Evolutionary conservation across 768 basidiomycete species (phyloP), one percentile per base, ranked within the genome.

Genomic region (Kwoniella sp.): DNA sequence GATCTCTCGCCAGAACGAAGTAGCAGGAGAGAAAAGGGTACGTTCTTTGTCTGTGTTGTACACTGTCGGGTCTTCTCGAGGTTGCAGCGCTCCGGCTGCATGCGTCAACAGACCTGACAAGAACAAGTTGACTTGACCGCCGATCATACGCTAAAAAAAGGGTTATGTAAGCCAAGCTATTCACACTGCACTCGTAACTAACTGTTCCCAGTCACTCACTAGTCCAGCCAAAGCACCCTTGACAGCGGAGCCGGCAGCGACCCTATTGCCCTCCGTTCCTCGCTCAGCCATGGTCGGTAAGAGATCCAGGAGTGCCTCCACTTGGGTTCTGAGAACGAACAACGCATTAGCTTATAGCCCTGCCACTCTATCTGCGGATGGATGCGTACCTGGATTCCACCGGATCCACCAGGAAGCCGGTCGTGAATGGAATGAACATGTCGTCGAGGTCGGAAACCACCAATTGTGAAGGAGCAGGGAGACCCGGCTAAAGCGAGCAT

Each of bases 391-490:
- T 85, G 52, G 87, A 88, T 65, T 88, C 86, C 57, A 74, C 66
- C 15, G 92, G 89, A 65, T 91, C 85, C 11, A 89, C 92, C 65
- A 97, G 90, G 45, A 94, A 83, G 1, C 88, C 89, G 4, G 84
- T 82, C 22, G 83, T 83, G 25, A 92, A 78, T 0, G 96, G 96
- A 1, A 90, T 80, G 80, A 94, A 98, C 22, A 93, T 87, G 60
- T 99, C 96, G n/a, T 92, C 89, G 38, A 98, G 81, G 76, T 98
- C 96, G 0, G 90, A 83, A 9, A 97, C 86, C 50, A 98, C 86
- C 50, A 94, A 83, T 84, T 94, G 73, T 83, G 81, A 59, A 3
- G 74, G 71, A 17, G 61, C 28, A 1, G 65, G 17, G 7, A 58
- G 30, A 15, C 29, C 31, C 15, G 70, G 51, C 71, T 72, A 52